Evolutionary conservation across 1,284 basidiomycete species (phyloP).

Genomic region (Austropuccinia psidii): DNA sequence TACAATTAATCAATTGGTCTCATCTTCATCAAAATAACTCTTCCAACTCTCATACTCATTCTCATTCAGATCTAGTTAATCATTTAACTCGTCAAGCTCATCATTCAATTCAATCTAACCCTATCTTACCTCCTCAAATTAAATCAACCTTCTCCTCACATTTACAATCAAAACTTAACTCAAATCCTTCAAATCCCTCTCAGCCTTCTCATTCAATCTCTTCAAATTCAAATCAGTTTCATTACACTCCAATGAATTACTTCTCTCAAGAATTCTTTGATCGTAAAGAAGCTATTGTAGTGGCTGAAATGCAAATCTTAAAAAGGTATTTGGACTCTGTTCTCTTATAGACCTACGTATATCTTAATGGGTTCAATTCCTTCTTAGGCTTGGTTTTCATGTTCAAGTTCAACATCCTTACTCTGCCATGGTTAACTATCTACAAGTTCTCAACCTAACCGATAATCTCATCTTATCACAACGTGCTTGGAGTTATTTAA

Average conservation of each 20-base stretch:
- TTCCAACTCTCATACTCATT: not conserved
- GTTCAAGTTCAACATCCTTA: constrained; percentile 74
- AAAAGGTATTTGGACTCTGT: constrained; percentile 56
- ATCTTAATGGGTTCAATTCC: not conserved
- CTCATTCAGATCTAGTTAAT: not conserved
- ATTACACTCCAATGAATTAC: constrained; percentile 74
- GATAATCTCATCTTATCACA: constrained; percentile 42
- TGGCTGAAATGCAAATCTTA: constrained; percentile 94
- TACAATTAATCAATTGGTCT: constrained; percentile 35
- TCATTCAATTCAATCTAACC: constrained; percentile 15
- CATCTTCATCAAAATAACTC: too few relatives aligned
- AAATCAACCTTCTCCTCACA: constrained; percentile 12
- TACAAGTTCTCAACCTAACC: constrained; percentile 72
- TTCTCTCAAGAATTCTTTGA: constrained; percentile 75
- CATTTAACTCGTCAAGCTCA: not conserved
- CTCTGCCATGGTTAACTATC: constrained; percentile 87
- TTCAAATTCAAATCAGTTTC: constrained; percentile 52
- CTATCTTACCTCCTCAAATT: constrained; percentile 26
- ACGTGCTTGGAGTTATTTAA: constrained; percentile 48
- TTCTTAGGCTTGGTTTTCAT: constrained; percentile 45
- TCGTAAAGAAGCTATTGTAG: constrained; percentile 77
- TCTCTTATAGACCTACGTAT: constrained; percentile 61
- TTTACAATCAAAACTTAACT: constrained; percentile 52
- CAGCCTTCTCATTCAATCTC: constrained; percentile 5
- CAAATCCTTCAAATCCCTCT: constrained; percentile 14